Evolutionary conservation across 805 yeast species (phyloP), one percentile per base, ranked within the genome.

Genomic region (Yamadazyma olivae): DNA sequence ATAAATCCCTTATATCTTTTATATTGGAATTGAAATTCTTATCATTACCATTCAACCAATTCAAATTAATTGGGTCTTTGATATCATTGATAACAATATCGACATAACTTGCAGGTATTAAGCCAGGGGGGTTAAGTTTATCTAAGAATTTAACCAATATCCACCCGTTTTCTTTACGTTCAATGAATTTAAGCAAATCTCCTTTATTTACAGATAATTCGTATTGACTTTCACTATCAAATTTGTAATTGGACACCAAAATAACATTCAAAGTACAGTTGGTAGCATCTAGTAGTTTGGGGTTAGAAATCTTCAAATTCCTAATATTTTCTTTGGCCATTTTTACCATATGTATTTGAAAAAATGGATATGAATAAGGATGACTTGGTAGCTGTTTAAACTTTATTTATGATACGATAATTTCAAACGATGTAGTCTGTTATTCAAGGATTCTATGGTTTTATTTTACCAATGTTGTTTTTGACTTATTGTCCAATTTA

Each of bases 141-240:
- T 73, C 75, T 22, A 77, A 65, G n/a, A 75, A 70, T 50, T 76
- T 75, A 6, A 75, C 83, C 28, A 75, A 51, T 2, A 77, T 52
- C 79, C 81, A 75, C 1, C 81, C 83, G 45, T 71, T 68, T 1
- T 71, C 71, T 27, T 61, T 64, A 27, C 71, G 54, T 34, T 71
- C 71, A 4, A 76, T 41, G 15, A 78, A 52, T 47, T 74, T 77
- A 18, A 78, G 54, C 13, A 75, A 67, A 40, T 75, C 82, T 9
- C 81, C 81, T 26, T 67, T 67, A 2, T 56, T 52, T 1, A 75
- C 61, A 1, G 69, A 46, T 6, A 78, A 52, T 46, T 78, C 83
- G 30, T 61, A 57, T 4, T 48, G 41, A 29, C 56, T 51, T 48
- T 75, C 72, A 2, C 75, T 74, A 7, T 48, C 49, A 50, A 74